A percentile compares a stretch with the other conserved stretches of the same genome.
Conservation (phyloP, 345 rosid species). For the Iberis pinnata region DNA sequence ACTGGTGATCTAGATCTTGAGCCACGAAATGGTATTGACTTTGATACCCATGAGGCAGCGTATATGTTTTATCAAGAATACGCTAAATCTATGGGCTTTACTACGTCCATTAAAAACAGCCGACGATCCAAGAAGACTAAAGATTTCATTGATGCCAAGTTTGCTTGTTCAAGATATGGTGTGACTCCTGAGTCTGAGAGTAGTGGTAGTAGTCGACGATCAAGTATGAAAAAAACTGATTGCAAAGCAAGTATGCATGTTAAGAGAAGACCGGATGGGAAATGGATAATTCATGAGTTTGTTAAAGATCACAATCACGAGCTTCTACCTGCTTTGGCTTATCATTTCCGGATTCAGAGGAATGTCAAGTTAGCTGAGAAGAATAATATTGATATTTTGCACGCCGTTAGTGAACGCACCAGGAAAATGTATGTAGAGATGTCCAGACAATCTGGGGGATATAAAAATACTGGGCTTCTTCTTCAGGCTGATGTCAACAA, state of each 20-base stretch:
- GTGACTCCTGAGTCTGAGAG: conserved; percentile 51
- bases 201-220: conserved; percentile 39
- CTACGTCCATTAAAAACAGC: conserved; percentile 56
- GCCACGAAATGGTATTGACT: conserved; percentile 47
- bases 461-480: conserved; percentile 24
- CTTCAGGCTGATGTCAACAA: conserved; percentile 16
- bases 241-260: conserved; percentile 80
- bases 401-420: conserved; percentile 44
- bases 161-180: conserved; percentile 74
- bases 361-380: conserved; percentile 49
- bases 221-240: conserved; percentile 56
- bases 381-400: conserved; percentile 44
- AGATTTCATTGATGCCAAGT: conserved; percentile 67
- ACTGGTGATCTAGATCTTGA: conserved; percentile 38
- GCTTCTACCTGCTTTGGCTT: conserved; percentile 58
- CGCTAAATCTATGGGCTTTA: conserved; percentile 62
- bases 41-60: conserved; percentile 54
- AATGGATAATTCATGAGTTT: conserved; percentile 62
- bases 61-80: conserved; percentile 64
- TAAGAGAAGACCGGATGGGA: conserved; percentile 58
- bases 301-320: conserved; percentile 64
- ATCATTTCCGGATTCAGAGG: conserved; percentile 46
- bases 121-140: conserved; percentile 59
- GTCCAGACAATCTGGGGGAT: conserved; percentile 39
- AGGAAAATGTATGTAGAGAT: conserved; percentile 49